Evolutionary conservation across 805 yeast species (phyloP), one percentile per base, ranked within the genome.

Genomic region (Ogataea dorogensis): DNA sequence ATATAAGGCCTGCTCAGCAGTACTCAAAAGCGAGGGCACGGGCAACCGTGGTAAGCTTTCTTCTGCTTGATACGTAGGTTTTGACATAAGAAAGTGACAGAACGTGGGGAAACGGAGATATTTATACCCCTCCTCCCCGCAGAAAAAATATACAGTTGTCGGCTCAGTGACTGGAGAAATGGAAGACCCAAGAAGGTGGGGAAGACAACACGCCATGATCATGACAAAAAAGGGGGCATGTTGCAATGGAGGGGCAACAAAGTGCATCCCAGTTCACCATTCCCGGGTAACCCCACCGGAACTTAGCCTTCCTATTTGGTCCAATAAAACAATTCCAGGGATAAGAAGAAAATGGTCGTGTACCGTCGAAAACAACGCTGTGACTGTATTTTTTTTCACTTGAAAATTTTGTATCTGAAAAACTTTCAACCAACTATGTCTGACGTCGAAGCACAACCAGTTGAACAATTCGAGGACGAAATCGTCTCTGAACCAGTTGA

Each of bases 401-500:
- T 23, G 38, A 41, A 41, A 44, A 37, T 44, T 41, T 44, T 42
- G 40, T 33, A 29, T 24, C 22, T 33, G 38, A 41, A 33, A 40
- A 36, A 43, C 33, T 33, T 31, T 36, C 23, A 35, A 33, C 12
- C 27, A 26, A 41, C 29, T 36, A 85, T 85, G 94, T 83, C 94
- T 77, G 91, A 83, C 81, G 86, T 75, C 67, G 84, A 79, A 77
- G 77, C 73, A 67, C 78, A 73, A 66, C 78, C 71, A 71, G 67
- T 68, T 54, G 64, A 62, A 48, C 67, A 60, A 42, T 65, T 62
- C 42, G 56, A 51, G 48, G 86, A 81, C 71, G 79, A 73, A 59
- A 85, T 82, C 68, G 85, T 84, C 68, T 82, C 84, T 68, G 94
- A 86, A 75, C 84, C 83, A 68, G 79, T 73, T 58, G 83, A 76